Conservation (phyloP, 2,329 filamentous ascomycete genomes). For the Scopulariopsis brevicaulis region DNA sequence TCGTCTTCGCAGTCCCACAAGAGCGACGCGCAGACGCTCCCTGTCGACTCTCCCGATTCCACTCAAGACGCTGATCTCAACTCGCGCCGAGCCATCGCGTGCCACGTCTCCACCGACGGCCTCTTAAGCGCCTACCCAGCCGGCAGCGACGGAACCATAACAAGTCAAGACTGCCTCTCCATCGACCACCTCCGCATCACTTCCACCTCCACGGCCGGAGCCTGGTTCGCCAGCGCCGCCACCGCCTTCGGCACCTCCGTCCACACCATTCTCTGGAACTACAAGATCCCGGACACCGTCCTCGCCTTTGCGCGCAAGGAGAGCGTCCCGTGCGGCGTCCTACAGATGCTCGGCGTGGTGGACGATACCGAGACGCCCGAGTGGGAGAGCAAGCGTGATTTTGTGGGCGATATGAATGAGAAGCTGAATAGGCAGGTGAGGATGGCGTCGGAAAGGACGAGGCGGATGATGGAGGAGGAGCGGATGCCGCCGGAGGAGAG, state of each 20-base stretch:
- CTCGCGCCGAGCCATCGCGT: conserved; percentile 23
- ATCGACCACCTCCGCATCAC: conserved; percentile 34
- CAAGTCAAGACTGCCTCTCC: conserved; percentile 25
- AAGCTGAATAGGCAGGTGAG: conserved; percentile 22
- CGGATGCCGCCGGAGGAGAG: conserved; percentile 29
- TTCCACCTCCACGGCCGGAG: conserved; percentile 22
- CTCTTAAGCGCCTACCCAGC: conserved; percentile 32
- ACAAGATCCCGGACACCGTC: conserved; percentile 41
- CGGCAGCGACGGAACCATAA: conserved; percentile 11
- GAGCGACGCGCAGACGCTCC: not conserved
- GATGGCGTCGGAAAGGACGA: conserved; percentile 25
- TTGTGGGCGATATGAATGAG: conserved; percentile 15
- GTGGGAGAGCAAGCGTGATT: conserved; percentile 33
- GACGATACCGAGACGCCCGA: conserved; percentile 39
- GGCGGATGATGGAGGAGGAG: conserved; percentile 29
- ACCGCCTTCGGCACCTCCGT: conserved; percentile 43
- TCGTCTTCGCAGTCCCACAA: not conserved
- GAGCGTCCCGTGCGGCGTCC: conserved; percentile 45
- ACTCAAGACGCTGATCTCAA: conserved; percentile 17
- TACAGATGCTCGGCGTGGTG: conserved; percentile 41
- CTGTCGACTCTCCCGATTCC: conserved; percentile 19
- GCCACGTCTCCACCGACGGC: conserved; percentile 36
- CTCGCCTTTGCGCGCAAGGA: conserved; percentile 36
- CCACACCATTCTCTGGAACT: conserved; percentile 48
- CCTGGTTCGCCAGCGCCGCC: conserved; percentile 45